Conservation (phyloP, 352 stramenopile genomes). For the Phytophthora sp. region DNA sequence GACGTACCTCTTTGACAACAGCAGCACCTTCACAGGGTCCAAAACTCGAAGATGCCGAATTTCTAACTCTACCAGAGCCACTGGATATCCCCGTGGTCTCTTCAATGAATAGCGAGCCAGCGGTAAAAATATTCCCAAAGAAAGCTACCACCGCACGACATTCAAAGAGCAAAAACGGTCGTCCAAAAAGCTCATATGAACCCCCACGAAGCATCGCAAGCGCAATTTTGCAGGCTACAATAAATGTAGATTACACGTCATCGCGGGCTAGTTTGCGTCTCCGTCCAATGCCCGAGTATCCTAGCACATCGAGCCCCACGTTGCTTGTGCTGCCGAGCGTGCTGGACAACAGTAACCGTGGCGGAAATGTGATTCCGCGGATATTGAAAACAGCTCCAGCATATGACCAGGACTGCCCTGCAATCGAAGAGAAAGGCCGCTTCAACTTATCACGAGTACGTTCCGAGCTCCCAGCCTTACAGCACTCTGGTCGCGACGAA, state of each 20-base stretch:
- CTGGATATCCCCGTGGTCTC: neutral
- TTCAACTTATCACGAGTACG: conserved; percentile 28
- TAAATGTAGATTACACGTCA: neutral
- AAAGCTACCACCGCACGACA: conserved; percentile 1
- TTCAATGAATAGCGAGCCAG: neutral
- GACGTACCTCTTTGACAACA: conserved; percentile 2
- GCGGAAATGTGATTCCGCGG: conserved; percentile 1
- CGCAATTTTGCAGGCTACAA: conserved; percentile 23
- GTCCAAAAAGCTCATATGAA: conserved; percentile 12
- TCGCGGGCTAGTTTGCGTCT: conserved; percentile 2
- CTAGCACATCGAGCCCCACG: neutral
- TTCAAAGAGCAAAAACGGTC: conserved; percentile 1
- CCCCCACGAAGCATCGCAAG: conserved; percentile 14
- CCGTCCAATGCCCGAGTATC: conserved; percentile 7
- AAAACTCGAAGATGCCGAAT: conserved; percentile 9
- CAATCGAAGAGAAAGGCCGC: conserved; percentile 4
- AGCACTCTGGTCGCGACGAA: conserved; percentile 17
- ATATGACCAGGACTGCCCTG: conserved; percentile 7
- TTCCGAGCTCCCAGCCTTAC: conserved; percentile 35
- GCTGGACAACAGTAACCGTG: conserved; percentile 6
- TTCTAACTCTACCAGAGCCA: neutral
- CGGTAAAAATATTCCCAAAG: conserved; percentile 1
- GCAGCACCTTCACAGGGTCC: neutral
- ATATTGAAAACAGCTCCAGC: conserved; percentile 27
- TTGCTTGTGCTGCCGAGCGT: conserved; percentile 30